Evolutionary conservation across 2,329 filamentous ascomycete species (phyloP), one percentile per base, ranked within the genome.

Genomic region (Botryotinia calthae): DNA sequence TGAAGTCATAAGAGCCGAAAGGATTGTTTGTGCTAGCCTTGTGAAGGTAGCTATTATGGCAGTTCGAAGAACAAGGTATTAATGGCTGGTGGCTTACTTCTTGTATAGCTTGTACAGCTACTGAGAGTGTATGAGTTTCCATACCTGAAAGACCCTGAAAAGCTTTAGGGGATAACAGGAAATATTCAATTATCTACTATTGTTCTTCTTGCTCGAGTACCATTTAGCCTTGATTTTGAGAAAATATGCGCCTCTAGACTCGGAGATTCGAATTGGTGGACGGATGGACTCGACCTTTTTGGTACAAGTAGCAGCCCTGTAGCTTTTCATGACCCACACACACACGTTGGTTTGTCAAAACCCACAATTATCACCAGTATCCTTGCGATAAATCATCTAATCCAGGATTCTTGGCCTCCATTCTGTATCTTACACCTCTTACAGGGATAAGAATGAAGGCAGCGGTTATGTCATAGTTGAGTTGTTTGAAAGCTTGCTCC

Each of bases 391-490:
- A 51, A 67, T 54, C 25, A 28, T 40, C 64, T n/a, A 20, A n/a
- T 69, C 66, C 51, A 46, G 51, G 37, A 59, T 69, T 34, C 25
- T 59, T 59, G 20, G 22, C n/a, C 66, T 44, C 2, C 66, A 59
- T 31, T 56, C 69, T 71, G 59, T 46, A 42, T 66, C 61, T 40
- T 56, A 56, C 65, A 67, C 40, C 46, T 71, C 46, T 31, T 56
- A 44, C 65, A 56, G 28, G 65, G 48, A 42, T 42, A 42, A 42
- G 18, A 42, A 67, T 67, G 48, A 58, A n/a, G 59, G 59, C 37
- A 54, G 46, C 59, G 59, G 61, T 66, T 71, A 71, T 71, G 69
- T 71, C 69, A 71, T 71, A 71, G 69, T 44, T 44, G 22, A 31
- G 22, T 71, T 63, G 56, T 31, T 64, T 37, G 58, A 63, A 70